A percentile compares a stretch with the other conserved stretches of the same genome.
Evolutionary conservation across 2,329 filamentous ascomycete genomes (phyloP).

Genomic region (Colletotrichum zoysiae): DNA sequence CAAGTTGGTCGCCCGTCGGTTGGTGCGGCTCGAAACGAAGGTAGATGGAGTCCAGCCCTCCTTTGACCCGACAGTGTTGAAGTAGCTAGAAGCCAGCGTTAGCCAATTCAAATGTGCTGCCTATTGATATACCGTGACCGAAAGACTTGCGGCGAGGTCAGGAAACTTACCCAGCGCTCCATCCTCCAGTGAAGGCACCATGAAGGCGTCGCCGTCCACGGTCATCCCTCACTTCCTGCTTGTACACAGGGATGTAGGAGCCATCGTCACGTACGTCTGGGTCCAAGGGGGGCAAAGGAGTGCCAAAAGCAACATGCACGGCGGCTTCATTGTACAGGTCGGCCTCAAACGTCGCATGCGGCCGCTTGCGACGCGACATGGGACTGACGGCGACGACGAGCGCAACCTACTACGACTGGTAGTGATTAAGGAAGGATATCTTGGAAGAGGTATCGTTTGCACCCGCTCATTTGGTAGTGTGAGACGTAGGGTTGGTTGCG

Average conservation of each 20-base stretch:
- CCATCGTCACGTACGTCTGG: constrained; percentile 86
- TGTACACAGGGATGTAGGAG: constrained; percentile 95
- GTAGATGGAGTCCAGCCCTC: constrained; percentile 96
- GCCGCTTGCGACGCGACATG: constrained; percentile 70
- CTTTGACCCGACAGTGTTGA: constrained; percentile 97
- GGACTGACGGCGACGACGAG: neutral
- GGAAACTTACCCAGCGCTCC: constrained; percentile 85
- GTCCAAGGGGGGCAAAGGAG: constrained; percentile 83
- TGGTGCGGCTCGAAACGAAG: constrained; percentile 89
- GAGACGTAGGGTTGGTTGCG: neutral
- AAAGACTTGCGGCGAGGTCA: constrained; percentile 42
- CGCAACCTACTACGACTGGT: neutral
- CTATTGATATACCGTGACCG: constrained; percentile 18
- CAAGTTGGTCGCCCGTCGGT: constrained; percentile 76
- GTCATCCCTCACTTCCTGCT: constrained; percentile 96
- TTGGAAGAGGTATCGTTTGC: neutral
- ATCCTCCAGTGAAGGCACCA: constrained; percentile 96
- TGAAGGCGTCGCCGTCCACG: constrained; percentile 90
- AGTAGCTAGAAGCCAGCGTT: constrained; percentile 74
- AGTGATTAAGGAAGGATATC: neutral
- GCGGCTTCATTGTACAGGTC: constrained; percentile 76
- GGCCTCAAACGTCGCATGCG: constrained; percentile 81
- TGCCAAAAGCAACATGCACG: constrained; percentile 85
- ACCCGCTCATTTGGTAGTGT: neutral
- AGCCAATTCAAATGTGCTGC: constrained; percentile 44